Evolutionary conservation across 2,329 filamentous ascomycete species (phyloP), one percentile per base, ranked within the genome.

Genomic region (Colletotrichum sp.): DNA sequence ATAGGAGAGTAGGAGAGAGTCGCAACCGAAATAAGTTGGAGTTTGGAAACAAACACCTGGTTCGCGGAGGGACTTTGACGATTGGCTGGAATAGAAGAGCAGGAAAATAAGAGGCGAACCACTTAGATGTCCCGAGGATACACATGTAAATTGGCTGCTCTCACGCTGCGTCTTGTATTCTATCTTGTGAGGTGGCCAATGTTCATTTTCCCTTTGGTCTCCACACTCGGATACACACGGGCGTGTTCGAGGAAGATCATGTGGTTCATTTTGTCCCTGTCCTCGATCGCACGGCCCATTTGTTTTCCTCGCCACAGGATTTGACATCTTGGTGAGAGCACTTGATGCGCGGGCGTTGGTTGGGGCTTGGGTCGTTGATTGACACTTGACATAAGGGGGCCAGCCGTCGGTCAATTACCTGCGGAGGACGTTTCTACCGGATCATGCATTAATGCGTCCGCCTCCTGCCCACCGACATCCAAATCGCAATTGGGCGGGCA

Each of bases 381-480:
- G 59, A 66, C 21, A 49, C 10, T 34, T 68, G 52, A 59, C 30
- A 39, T 36, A 49, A 26, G 24, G 21, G 44, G n/a, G 44, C 44
- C 30, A 24, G 26, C 13, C 21, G 32, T 44, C 34, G 62, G n/a
- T 24, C 62, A 64, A 34, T 62, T 64, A 21, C 32, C 68, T 24
- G 32, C 26, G 60, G 52, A 66, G 30, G 15, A 24, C 32, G 64
- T 76, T 73, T 73, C 59, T 36, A 26, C 57, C 32, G 15, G n/a
- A 36, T 73, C 70, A 73, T 73, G 73, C 73, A 73, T 57, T 69
- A 52, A 73, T 76, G 73, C 73, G 32, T 12, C 30, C 28, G 24
- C 49, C 7, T 32, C 30, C 59, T 52, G n/a, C 5, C 36, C 36
- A 39, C 36, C 36, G 36, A 52, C 1, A 13, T 12, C 12, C n/a